Conservation (phyloP, 1,284 basidiomycete genomes). For the Porphyrellus sp. region DNA sequence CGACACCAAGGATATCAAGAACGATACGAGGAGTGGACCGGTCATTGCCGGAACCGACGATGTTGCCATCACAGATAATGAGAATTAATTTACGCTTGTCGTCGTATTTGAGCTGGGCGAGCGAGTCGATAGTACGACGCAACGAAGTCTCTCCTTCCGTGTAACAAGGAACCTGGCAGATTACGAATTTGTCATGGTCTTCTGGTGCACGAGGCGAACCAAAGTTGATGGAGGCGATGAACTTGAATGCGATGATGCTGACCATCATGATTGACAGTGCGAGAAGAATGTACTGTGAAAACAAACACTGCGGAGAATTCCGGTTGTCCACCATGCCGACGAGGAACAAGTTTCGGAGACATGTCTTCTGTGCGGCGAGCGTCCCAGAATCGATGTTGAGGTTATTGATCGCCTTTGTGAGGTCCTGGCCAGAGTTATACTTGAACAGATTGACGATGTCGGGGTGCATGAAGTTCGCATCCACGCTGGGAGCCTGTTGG, state of each 20-base stretch:
- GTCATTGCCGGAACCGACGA: constrained; percentile 94
- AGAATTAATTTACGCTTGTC: constrained; percentile 96
- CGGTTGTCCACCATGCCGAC: constrained; percentile 92
- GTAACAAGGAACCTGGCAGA: constrained; percentile 96
- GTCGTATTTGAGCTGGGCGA: constrained; percentile 94
- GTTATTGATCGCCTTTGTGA: constrained; percentile 75
- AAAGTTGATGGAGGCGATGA: constrained; percentile 92
- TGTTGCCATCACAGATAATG: constrained; percentile 98
- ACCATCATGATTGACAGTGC: constrained; percentile 93
- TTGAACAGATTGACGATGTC: constrained; percentile 81
- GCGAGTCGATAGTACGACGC: constrained; percentile 88
- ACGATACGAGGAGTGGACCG: constrained; percentile 91
- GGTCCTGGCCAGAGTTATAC: constrained; percentile 77
- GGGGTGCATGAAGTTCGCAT: constrained; percentile 78
- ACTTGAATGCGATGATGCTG: constrained; percentile 96
- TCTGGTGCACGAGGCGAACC: constrained; percentile 82
- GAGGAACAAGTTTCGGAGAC: constrained; percentile 90
- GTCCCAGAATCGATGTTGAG: constrained; percentile 66
- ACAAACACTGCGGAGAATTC: constrained; percentile 87
- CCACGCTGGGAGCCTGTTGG: constrained; percentile 52
- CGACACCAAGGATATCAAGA: constrained; percentile 93
- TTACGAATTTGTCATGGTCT: constrained; percentile 97
- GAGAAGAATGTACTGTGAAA: constrained; percentile 90
- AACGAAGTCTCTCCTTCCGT: constrained; percentile 92
- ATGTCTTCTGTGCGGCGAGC: constrained; percentile 79